Evolutionary conservation across 2,329 filamentous ascomycete species (phyloP), one percentile per base, ranked within the genome.

Genomic region (Lasiodiplodia theobromae): DNA sequence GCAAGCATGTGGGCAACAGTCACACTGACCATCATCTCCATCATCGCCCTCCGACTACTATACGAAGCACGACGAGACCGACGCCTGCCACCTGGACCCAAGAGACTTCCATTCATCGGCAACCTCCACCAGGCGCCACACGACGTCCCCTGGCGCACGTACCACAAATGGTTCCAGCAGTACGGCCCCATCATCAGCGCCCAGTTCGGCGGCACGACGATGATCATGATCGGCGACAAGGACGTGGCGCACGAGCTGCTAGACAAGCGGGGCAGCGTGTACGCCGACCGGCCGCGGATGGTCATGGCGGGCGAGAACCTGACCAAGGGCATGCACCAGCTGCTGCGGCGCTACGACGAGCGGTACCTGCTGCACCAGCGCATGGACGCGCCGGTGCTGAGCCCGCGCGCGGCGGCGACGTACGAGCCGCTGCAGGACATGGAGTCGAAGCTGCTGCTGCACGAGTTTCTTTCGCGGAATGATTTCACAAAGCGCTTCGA

Each of bases 191-290:
- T 60, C 37, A 60, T 60, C 56, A 60, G 56, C 76, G 0, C 74
- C 4, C 73, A 77, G 49, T 75, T 78, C 47, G 77, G 77, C 7
- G 73, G 73, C 6, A 72, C 73, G 5, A 78, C 73, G 21, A 71
- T 79, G 6, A 75, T 81, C 18, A 66, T 76, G 76, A 80, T 88
- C 68, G 83, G 84, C 68, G 83, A 85, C 44, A 82, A 84, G 0
- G 83, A 82, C 77, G 77, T 81, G 1, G 85, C 86, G 0, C 84
- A 83, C 49, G 86, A 87, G 23, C 77, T 88, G n/a, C 83, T 88
- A 11, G 37, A 31, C 37, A 60, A 25, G 28, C 56, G 56, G 67
- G 85, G 83, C 0, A 80, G 80, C n/a, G 80, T 85, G 56, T 87
- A 87, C 72, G 82, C 83, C 0, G 56, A 60, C 56, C 56, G 56